Conservation (phyloP, 2,329 filamentous ascomycete genomes). For the Apiospora kogelbergensis region DNA sequence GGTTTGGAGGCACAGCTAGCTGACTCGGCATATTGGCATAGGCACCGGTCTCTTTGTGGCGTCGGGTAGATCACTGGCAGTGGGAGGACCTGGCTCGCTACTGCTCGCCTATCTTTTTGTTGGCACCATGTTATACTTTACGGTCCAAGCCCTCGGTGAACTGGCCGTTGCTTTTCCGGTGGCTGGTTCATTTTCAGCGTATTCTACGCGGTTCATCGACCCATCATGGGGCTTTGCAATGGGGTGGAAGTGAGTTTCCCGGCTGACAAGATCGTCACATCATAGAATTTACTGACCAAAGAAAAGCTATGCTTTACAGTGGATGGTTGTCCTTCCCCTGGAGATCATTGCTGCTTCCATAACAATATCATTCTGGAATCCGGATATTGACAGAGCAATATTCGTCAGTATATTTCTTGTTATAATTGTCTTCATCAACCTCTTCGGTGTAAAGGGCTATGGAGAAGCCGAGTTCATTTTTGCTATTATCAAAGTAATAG, state of each 20-base stretch:
- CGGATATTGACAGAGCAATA: slow-evolving; percentile 63
- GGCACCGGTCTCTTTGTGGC: slow-evolving; percentile 86
- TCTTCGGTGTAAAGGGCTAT: slow-evolving; percentile 86
- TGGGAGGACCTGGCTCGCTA: slow-evolving; percentile 76
- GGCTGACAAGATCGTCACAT: background rate
- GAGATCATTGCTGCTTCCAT: slow-evolving; percentile 87
- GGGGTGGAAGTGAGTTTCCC: slow-evolving; percentile 78
- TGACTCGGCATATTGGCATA: slow-evolving; percentile 30
- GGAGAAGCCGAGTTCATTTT: slow-evolving; percentile 90
- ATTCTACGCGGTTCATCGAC: slow-evolving; percentile 88
- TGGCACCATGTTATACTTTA: slow-evolving; percentile 87
- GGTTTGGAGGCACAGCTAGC: slow-evolving; percentile 8
- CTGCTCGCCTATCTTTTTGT: slow-evolving; percentile 78
- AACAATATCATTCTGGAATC: slow-evolving; percentile 79
- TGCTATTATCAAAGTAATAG: slow-evolving; percentile 80
- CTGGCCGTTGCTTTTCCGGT: slow-evolving; percentile 89
- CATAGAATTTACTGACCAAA: background rate
- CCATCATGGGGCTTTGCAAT: slow-evolving; percentile 95
- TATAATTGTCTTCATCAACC: slow-evolving; percentile 76
- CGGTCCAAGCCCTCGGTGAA: slow-evolving; percentile 88
- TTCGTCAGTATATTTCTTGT: slow-evolving; percentile 83
- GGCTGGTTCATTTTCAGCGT: slow-evolving; percentile 87
- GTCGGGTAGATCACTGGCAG: slow-evolving; percentile 68
- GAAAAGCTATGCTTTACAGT: slow-evolving; percentile 77
- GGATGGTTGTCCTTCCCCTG: slow-evolving; percentile 79